Base-by-base conservation (phyloP, 331 rosid genomes). In the Spiraea crenata region DNA sequence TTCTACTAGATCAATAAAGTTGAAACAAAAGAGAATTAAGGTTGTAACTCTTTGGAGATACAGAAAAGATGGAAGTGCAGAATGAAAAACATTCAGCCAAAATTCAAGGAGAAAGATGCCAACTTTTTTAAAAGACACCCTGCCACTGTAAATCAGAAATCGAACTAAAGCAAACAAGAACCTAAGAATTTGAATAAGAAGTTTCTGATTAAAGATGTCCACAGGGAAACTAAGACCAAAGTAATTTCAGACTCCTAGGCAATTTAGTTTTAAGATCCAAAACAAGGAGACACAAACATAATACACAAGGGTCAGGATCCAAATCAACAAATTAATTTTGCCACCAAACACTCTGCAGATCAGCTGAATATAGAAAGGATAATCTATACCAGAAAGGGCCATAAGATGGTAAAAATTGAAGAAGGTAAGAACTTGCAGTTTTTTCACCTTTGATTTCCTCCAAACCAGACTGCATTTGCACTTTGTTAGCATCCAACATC, bases 401-500 rank as follows among this genome's bases (percentile, higher is more conserved):
- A 38, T 40, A 64, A 51, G 63, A 41, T 42, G 10, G 44, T 4
- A 13, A 31, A 10, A 65, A 49, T 15, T 17, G 31, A 31, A 5
- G 7, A 2, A 10, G 35, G 6, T 41, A 20, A 6, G 6, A 61
- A 41, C 7, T 41, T 41, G 31, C 20, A 45, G 74, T 57, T 48
- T 48, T 60, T 79, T 81, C 82, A 91, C 99, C 99, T 91, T 91
- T 89, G 4, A 87, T 86, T 81, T 89, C 93, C 69, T 91, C 96
- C 82, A 95, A 82, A 80, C 87, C 82, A 79, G 96, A 85, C 72
- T 86, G 99, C 72, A 91, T 81, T 54, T 85, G 96, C 38, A 87
- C 72, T 69, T 79, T 87, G 77, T 89, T 89, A 82, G 96, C 98
- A 80, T 91, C 99, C 31, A 95, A 82, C 99, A 95, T 91, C 79